Conservation (phyloP, 2,329 filamentous ascomycete genomes). For the Alternaria conjuncta region DNA sequence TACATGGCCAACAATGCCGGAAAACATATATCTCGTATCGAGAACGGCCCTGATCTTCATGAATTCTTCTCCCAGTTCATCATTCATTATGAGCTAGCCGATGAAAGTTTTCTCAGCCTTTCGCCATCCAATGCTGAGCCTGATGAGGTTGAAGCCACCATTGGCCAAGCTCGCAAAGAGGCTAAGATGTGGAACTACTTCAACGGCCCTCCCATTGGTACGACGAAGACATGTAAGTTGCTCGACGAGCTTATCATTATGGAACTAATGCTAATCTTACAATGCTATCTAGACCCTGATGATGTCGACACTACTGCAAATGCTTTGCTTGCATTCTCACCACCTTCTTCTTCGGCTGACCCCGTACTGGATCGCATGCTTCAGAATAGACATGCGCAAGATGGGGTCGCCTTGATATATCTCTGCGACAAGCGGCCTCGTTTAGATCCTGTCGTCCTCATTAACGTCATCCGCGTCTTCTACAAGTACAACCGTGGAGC, state of each 20-base stretch:
- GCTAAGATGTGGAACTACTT: conserved; percentile 39
- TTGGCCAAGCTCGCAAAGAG: background rate
- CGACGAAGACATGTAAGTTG: conserved; percentile 17
- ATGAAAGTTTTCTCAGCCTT: conserved; percentile 17
- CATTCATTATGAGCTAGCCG: conserved; percentile 29
- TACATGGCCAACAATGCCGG: conserved; percentile 26
- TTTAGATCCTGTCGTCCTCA: conserved; percentile 36
- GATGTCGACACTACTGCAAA: conserved; percentile 47
- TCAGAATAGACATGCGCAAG: conserved; percentile 47
- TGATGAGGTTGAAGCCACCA: conserved; percentile 7
- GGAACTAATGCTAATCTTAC: background rate
- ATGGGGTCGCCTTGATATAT: conserved; percentile 50
- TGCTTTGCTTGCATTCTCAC: conserved; percentile 34
- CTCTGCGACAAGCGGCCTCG: conserved; percentile 36
- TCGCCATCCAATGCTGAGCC: background rate
- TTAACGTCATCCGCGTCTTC: conserved; percentile 44
- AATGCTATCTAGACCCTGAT: conserved; percentile 25
- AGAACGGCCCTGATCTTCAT: conserved; percentile 19
- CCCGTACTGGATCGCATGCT: conserved; percentile 16
- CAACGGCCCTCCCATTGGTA: conserved; percentile 12
- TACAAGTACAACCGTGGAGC: conserved; percentile 37
- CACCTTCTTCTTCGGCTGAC: conserved; percentile 1
- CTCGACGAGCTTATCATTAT: background rate
- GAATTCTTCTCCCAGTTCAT: conserved; percentile 41
- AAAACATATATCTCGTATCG: conserved; percentile 25